Base-by-base conservation (phyloP, 768 basidiomycete genomes). In the Trametes punicea region DNA sequence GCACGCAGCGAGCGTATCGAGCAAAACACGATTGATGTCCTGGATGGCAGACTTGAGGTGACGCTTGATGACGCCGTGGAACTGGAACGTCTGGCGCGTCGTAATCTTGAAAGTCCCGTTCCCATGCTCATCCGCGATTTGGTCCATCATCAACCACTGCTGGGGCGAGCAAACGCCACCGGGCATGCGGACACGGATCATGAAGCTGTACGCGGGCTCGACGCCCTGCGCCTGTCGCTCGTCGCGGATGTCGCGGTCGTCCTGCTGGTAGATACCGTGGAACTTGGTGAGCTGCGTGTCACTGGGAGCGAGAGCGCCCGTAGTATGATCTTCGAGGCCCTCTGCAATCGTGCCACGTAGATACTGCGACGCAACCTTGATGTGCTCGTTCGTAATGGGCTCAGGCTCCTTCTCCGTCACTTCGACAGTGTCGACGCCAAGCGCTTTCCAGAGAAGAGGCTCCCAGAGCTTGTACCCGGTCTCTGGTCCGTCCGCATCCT, bases 391-490 rank as follows among this genome's bases (percentile, higher is more conserved):
- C 51, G 97, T 98, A 71, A 99, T 96, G 1, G 92, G 85, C 64
- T 98, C 95, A 0, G 95, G 95, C 69, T 98, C 95, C 18, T 87
- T 88, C 72, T 98, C 97, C 29, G 78, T 81, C 18, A 98, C 83
- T 69, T 97, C 90, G 46, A 98, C 74, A 15, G 75, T 76, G 70
- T 94, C 97, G 42, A 98, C 94, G 47, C 96, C 94, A 26, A 98
- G 77, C 1, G 86, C 88, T 73, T 96, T 93, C 97, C 97, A 99
- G 33, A 98, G 63, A 44, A 80, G 75, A 31, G 93, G 85, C 69
- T 98, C 96, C 94, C 95, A 98, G n/a, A 81, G 61, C 70, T 90
- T 96, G 81, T 98, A 99, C 0, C 95, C 97, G 0, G 97, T 98
- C 73, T 93, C 86, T 25, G 90, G 81, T 0, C 97, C 97, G 69